These are phyloP conservation scores for Venturia oleaginea DNA, from an alignment of 2,329 filamentous ascomycete species.

Conservation along the genomic window DNA sequence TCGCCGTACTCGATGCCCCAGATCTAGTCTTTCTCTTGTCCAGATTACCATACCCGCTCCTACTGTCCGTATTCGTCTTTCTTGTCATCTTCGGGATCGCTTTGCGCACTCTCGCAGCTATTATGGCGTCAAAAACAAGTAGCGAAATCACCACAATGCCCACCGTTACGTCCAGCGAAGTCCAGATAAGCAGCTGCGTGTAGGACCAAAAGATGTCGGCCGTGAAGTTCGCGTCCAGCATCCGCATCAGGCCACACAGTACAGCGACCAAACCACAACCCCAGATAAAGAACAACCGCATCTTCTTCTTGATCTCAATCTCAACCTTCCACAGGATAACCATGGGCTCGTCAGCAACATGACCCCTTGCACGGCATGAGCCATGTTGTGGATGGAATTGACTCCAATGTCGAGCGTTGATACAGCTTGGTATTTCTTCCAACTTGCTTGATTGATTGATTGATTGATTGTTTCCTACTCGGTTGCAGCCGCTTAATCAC, in stretches of 20 bases:
- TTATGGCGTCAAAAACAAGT: not conserved
- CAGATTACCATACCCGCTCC: not conserved
- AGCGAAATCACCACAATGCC: not conserved
- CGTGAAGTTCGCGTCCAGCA: not conserved
- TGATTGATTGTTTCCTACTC: no score
- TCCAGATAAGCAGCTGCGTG: not conserved
- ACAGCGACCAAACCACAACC: not conserved
- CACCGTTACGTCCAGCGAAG: not conserved
- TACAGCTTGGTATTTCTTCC: constrained; percentile 18
- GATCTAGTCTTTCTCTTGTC: not conserved
- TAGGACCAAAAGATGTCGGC: not conserved
- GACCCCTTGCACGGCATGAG: constrained; percentile 23
- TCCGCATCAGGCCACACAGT: not conserved
- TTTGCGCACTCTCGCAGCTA: not conserved
- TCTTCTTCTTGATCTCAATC: constrained; percentile 24
- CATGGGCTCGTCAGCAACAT: constrained; percentile 25
- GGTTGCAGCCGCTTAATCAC: no score
- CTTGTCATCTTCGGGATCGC: not conserved
- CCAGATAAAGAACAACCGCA: constrained; percentile 20
- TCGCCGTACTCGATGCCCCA: not conserved
- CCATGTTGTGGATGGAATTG: constrained; percentile 22
- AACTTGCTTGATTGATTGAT: no score
- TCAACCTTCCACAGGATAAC: constrained; percentile 29
- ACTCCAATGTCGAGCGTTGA: constrained; percentile 9
- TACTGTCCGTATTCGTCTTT: not conserved